Conservation (phyloP, 257 asterid genomes). For the Fraxinus cuspidata region DNA sequence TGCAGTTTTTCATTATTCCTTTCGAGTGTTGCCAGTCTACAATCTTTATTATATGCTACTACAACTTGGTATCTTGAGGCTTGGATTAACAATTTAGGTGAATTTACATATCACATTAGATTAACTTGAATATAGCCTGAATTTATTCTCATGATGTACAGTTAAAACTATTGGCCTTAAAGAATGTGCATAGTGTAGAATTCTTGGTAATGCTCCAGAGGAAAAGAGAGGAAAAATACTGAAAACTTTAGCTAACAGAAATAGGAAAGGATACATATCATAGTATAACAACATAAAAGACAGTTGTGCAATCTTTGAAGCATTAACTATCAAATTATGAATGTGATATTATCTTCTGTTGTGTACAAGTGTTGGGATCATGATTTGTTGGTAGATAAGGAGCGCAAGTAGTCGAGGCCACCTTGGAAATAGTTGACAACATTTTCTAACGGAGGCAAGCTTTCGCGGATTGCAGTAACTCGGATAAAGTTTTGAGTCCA, state of each 20-base stretch:
- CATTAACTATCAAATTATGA: not conserved
- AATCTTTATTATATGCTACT: not conserved
- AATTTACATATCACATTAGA: too few species aligned
- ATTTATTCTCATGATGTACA: not conserved
- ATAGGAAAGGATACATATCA: not conserved
- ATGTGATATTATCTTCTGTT: not conserved
- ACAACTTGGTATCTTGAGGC: not conserved
- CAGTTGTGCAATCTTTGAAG: not conserved
- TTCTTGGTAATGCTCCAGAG: not conserved
- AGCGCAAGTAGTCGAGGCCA: slow-evolving; percentile 41
- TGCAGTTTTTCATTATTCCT: not conserved
- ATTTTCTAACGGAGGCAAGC: slow-evolving; percentile 35
- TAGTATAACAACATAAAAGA: not conserved
- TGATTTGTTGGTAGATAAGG: slow-evolving; percentile 30
- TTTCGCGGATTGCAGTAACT: slow-evolving; percentile 36
- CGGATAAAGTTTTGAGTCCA: slow-evolving; percentile 41
- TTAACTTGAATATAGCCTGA: not conserved
- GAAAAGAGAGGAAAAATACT: not conserved
- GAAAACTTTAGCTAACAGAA: not conserved
- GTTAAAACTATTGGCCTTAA: too few species aligned
- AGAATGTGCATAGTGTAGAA: too few species aligned
- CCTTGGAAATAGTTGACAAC: slow-evolving; percentile 37
- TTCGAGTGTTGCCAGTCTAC: not conserved
- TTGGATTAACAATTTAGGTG: too few species aligned
- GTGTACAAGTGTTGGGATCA: not conserved